Conservation (phyloP, 2,329 filamentous ascomycete genomes). For the Pestalotiopsis sp. region DNA sequence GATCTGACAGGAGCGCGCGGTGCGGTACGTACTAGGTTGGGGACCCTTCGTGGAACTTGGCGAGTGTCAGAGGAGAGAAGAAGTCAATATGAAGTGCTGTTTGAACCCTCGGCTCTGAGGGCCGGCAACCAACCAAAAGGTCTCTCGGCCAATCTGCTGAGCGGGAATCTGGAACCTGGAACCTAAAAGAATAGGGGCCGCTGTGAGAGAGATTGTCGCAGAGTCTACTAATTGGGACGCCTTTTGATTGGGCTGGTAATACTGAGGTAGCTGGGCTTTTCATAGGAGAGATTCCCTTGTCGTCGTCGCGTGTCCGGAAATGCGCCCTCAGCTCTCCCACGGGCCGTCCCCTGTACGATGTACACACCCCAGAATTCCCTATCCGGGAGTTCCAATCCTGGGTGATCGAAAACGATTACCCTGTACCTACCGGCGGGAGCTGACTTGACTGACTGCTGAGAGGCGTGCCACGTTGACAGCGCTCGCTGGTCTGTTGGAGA, state of each 20-base stretch:
- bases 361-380: not conserved
- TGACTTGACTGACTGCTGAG: not conserved
- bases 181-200: not conserved
- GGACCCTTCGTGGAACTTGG: not conserved
- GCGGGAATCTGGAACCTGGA: not conserved
- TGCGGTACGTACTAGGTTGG: not conserved
- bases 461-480: slow-evolving; percentile 9
- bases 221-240: not conserved
- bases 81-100: not conserved
- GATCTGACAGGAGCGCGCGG: not conserved
- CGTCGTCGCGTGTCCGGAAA: slow-evolving; percentile 1
- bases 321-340: not conserved
- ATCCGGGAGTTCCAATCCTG: not conserved
- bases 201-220: slow-evolving; percentile 1
- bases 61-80: not conserved
- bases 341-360: not conserved
- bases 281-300: not conserved
- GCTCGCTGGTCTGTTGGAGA: not conserved
- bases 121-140: slow-evolving; percentile 1
- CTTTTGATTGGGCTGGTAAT: slow-evolving; percentile 1
- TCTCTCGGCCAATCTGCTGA: too few species aligned
- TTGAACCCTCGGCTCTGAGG: not conserved
- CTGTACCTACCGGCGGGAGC: not conserved
- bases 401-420: not conserved
- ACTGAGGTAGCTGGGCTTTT: not conserved